Evolutionary conservation across 257 asterid species (phyloP), one percentile per base, ranked within the genome.

Genomic region (Solanum tarapatanum): DNA sequence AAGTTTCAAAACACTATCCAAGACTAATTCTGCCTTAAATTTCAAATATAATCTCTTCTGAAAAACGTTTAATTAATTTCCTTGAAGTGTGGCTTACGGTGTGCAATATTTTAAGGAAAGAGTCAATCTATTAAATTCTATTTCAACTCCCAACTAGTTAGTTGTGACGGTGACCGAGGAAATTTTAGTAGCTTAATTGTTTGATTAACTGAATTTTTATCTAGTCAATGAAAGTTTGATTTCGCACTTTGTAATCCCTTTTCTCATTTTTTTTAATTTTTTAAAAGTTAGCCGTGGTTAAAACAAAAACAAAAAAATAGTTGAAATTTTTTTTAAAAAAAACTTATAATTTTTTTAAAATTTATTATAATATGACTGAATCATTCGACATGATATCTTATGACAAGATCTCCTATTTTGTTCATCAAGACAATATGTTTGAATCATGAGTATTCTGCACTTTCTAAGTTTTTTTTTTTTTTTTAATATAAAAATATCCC

Each of bases 171-270:
- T 0, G 58, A 45, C 0, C 1, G 2, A 2, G 0, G 6, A 60
- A 21, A 8, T 60, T 3, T 60, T 60, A 60, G 1, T 60, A 23
- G 26, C 2, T 60, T 4, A 21, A 1, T 60, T 60, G 0, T 23
- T 60, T 60, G 69, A 8, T 4, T 60, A 8, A 1, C 0, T 23
- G 6, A 23, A 8, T 1, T 60, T 60, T 60, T 0, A 60, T 3
- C 3, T 60, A 8, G 0, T 23, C 2, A 0, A 4, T 1, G 2
- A 8, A 4, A 3, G 4, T 2, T 60, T 8, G n/a, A 3, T 23
- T 60, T 8, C 0, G 2, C 1, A 8, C 0, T 21, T 21, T 8
- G 0, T 51, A 17, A 17, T 60, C 0, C 2, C 1, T 8, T 60
- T 7, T 8, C 26, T 21, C 26, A 0, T 19, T 3, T 21, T 51